These are phyloP conservation scores for Polyporus tsugae DNA, from an alignment of 1,284 basidiomycete species.

Conservation along the genomic window DNA sequence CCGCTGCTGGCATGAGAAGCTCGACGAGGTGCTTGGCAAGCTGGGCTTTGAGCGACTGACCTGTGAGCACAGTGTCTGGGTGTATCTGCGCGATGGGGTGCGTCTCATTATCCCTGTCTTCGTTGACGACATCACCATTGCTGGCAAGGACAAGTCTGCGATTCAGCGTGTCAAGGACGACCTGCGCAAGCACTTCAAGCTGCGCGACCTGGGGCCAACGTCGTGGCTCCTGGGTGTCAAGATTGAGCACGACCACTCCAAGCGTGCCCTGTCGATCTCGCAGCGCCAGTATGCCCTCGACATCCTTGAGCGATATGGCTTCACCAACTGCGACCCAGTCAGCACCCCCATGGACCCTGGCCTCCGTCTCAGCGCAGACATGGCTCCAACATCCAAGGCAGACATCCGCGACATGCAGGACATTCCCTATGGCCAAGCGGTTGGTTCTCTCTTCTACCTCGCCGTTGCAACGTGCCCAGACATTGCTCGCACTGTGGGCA, in stretches of 20 bases:
- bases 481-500: slow-evolving; percentile 17
- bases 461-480: slow-evolving; percentile 20
- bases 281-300: slow-evolving; percentile 15
- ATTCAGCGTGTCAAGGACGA: slow-evolving; percentile 26
- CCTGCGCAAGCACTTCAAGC: slow-evolving; percentile 30
- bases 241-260: slow-evolving; percentile 15
- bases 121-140: slow-evolving; percentile 18
- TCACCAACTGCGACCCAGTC: slow-evolving; percentile 15
- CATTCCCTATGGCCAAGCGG: slow-evolving; percentile 15
- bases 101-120: slow-evolving; percentile 14
- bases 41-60: slow-evolving; percentile 37
- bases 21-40: slow-evolving; percentile 22
- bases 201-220: slow-evolving; percentile 20
- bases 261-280: slow-evolving; percentile 14
- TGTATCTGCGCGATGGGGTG: slow-evolving; percentile 16
- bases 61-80: slow-evolving; percentile 43
- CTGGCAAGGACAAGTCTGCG: slow-evolving; percentile 2
- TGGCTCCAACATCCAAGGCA: not conserved
- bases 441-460: slow-evolving; percentile 19
- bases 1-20: slow-evolving; percentile 37
- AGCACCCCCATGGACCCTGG: slow-evolving; percentile 20
- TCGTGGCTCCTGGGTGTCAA: slow-evolving; percentile 19
- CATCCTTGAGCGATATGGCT: slow-evolving; percentile 10
- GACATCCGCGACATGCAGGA: slow-evolving; percentile 13
- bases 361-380: slow-evolving; percentile 9